Base-by-base conservation (phyloP, 2,329 filamentous ascomycete species). In the Orbilia blumenaviensis region DNA sequence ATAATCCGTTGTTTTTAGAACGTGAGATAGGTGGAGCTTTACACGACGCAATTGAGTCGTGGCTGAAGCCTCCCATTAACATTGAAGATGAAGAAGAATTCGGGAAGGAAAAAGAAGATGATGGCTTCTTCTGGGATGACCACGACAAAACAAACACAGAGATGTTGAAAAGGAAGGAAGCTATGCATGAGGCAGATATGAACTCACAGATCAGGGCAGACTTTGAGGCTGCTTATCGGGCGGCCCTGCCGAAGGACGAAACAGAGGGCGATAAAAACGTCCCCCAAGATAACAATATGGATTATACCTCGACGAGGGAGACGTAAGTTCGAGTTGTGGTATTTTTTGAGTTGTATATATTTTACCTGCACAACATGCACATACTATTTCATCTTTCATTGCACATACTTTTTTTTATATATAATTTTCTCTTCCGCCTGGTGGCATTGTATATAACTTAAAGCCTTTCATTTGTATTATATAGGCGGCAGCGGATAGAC, bases 1-100 rank as follows among this genome's bases (percentile, higher is more conserved):
- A 29, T 52, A 50, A 62, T 46, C 56, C 50, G 46, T 41, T 58
- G 25, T 71, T 71, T 60, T 48, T 71, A 71, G 66, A 71, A 62
- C 67, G 48, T 72, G 67, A 72, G 67, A 48, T 44, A 29, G 56
- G 42, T 42, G 34, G 46, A 21, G 67, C 67, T 18, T 58, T 72
- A 6, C 44, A 50, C 42, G 69, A 74, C 12, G 54, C 48, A n/a
- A 27, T 72, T 12, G 12, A 50, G 27, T 44, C 48, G 16, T 66
- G 58, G 67, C 25, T 64, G 16, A 41, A 72, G 18, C 48, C 44
- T 21, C 48, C 67, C 27, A 58, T 44, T 29, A 10, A 9, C 6
- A 23, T 23, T 23, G 27, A 32, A n/a, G 36, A 48, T 23, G 36
- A 48, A 32, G 60, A 58, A 2, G 48, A 14, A 0, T 23, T 29